A percentile compares a stretch with the other conserved stretches of the same genome.
Conservation (phyloP, 192 early-diverging fungal genomes). For the Linnemannia zychae region DNA sequence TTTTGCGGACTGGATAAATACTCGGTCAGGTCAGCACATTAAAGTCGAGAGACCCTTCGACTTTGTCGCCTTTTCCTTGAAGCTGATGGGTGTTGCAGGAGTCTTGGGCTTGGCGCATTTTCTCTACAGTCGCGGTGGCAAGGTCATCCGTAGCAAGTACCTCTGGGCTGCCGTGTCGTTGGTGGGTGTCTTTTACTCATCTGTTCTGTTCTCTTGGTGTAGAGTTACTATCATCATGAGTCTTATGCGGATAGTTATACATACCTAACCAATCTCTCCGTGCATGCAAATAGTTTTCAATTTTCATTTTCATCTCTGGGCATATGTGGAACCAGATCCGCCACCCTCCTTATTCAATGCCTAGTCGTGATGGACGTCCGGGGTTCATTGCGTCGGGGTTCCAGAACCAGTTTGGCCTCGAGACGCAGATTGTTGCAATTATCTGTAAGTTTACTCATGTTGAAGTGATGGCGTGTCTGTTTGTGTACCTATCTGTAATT, state of each 20-base stretch:
- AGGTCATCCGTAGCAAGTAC: conserved; percentile 66
- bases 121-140: conserved; percentile 58
- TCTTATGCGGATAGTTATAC: background rate
- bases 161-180: conserved; percentile 69
- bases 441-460: conserved; percentile 70
- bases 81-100: conserved; percentile 51
- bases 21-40: conserved; percentile 51
- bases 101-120: conserved; percentile 49
- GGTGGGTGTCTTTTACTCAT: conserved; percentile 14
- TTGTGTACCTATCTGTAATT: background rate
- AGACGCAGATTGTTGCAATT: conserved; percentile 78
- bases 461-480: background rate
- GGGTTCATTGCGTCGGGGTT: conserved; percentile 76
- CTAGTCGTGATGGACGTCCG: conserved; percentile 63
- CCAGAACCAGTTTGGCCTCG: conserved; percentile 76
- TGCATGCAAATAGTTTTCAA: conserved; percentile 56
- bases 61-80: conserved; percentile 59
- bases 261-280: background rate
- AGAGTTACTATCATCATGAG: no score
- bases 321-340: conserved; percentile 92
- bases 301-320: conserved; percentile 82
- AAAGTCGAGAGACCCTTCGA: conserved; percentile 70
- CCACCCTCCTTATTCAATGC: conserved; percentile 73
- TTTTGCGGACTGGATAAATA: conserved; percentile 70
- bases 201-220: no score